Evolutionary conservation across 2,329 filamentous ascomycete species (phyloP), one percentile per base, ranked within the genome.

Genomic region (Neopestalotiopsis clavispora): DNA sequence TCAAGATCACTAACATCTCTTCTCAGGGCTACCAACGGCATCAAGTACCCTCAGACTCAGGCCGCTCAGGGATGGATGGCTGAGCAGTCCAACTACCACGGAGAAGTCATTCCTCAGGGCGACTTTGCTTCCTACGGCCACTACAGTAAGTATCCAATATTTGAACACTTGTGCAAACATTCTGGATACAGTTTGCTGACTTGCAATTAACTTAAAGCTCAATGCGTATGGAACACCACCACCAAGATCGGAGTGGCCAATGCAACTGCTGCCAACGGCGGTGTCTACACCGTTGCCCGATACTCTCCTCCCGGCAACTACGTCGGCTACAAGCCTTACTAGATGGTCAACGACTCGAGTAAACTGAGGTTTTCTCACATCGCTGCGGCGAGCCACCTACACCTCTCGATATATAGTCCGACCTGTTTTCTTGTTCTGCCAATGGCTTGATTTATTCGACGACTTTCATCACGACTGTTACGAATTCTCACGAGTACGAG

Each of bases 251-350:
- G 78, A 7, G 75, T 81, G 30, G 77, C 77, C 4, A 65, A 73
- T 1, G 77, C 74, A 2, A 73, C 67, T 23, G 71, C 75, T 12
- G 65, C 72, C 13, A 75, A 74, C 17, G 79, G 79, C 0, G 75
- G 69, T 4, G 70, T 69, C 60, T 81, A 76, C 66, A 76, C 76
- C 0, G 79, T 81, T 32, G 79, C 73, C 23, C 75, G 79, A 42
- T 81, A 81, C 69, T 75, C 75, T 3, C 73, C 74, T 3, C 72
- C 79, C 0, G 79, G 79, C 4, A 81, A 81, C 66, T 66, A 72
- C n/a, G 70, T 69, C 40, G 78, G 78, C 7, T 56, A 76, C 67
- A 78, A 71, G 68, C 72, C 77, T 3, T 78, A 78, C 64, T 78
- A 72, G 45, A 52, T 13, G 13, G 14, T 17, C 45, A n/a, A 49